Evolutionary conservation across 257 asterid species (phyloP), one percentile per base, ranked within the genome.

Genomic region (Capsicum chinense): DNA sequence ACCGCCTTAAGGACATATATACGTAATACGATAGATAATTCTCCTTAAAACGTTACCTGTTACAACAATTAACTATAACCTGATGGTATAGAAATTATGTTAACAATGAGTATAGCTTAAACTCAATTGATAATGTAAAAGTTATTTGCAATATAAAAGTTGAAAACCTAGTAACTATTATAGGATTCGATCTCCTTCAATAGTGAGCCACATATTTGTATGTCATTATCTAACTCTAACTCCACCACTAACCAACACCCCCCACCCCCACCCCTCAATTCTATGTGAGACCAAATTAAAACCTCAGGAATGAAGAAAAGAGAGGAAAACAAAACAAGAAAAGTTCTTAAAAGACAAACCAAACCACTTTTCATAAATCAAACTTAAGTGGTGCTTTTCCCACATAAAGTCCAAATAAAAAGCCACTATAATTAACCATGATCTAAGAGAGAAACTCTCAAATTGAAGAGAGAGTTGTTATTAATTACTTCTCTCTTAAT

Each of bases 261-360:
- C 16, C 81, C 44, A 60, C 16, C 57, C 83, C 37, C n/a, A 26
- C 42, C 1, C 73, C 54, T 54, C 33, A 26, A 26, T 26, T 86
- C 66, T 86, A 69, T 57, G 82, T 78, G 15, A 78, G 82, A 78
- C 82, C 50, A 54, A 26, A 26, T 26, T 26, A 26, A 78, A 78
- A 26, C 84, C 67, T 81, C 78, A 48, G 12, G 39, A 74, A 56
- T 83, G 78, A 56, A 81, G 83, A 82, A 60, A 60, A 73, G 56
- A 57, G 21, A 63, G 79, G 82, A 42, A 88, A 80, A 78, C 44
- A 70, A 37, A 76, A 85, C 80, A 56, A 50, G 44, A 79, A 42
- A 73, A 80, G 39, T 89, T 86, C 87, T 89, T 85, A 90, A 92
- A 90, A 85, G 94, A 88, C 91, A 90, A 88, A 94, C 89, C 93